phyloP scores from a whole-genome alignment of 228 moss, liverwort and hornwort genomes.

The Sphagnum fallax region DNA sequence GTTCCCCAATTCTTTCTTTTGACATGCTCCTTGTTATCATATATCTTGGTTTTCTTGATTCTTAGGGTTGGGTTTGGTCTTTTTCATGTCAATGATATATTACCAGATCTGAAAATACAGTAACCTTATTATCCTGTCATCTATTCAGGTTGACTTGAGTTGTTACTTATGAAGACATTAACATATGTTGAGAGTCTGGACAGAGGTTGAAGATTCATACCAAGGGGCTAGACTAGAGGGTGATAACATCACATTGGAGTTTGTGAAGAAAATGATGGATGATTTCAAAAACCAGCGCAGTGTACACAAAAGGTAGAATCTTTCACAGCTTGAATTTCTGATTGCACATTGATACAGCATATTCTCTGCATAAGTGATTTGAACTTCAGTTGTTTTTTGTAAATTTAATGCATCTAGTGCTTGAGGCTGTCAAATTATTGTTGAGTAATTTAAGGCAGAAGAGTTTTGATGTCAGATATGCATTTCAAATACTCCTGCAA shows the following conservation, averaged over 20 bases:
- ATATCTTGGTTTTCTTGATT: no score
- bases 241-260: constrained; percentile 75
- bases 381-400: neutral
- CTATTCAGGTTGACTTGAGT: no score
- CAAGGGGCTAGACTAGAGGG: constrained; percentile 82
- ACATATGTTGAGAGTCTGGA: neutral
- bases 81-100: no score
- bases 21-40: no score
- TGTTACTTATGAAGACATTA: no score
- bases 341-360: neutral
- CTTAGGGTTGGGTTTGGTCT: no score
- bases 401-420: neutral
- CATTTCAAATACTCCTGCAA: constrained; percentile 88
- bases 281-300: constrained; percentile 85
- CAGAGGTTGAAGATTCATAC: constrained; percentile 80
- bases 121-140: no score
- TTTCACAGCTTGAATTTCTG: neutral
- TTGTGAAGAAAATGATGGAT: constrained; percentile 95
- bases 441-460: neutral
- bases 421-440: neutral
- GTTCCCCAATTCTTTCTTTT: no score
- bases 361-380: no score
- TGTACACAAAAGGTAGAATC: constrained; percentile 70
- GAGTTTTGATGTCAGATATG: constrained; percentile 45
- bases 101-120: no score